A percentile compares a stretch with the other conserved stretches of the same genome.
Evolutionary conservation across 768 basidiomycete species (phyloP).

Genomic region (Naematelia aurantialba): DNA sequence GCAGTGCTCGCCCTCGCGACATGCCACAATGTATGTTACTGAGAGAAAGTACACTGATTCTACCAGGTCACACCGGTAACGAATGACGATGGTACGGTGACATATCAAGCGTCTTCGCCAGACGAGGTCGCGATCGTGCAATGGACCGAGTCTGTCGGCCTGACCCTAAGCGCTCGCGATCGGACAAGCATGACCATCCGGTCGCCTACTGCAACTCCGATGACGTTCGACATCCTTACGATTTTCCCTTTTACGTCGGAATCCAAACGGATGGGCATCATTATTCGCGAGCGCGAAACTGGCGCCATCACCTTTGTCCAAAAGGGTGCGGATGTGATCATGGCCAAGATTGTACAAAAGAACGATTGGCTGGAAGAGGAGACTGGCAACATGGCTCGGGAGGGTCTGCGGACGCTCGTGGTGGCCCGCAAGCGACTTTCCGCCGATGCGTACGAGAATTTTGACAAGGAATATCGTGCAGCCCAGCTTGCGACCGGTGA

Average conservation of each 20-base stretch:
- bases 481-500: slow-evolving; percentile 70
- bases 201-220: slow-evolving; percentile 61
- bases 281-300: slow-evolving; percentile 72
- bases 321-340: slow-evolving; percentile 98
- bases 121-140: slow-evolving; percentile 98
- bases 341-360: slow-evolving; percentile 87
- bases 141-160: slow-evolving; percentile 92
- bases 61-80: slow-evolving; percentile 85
- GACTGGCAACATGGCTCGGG: slow-evolving; percentile 95
- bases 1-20: slow-evolving; percentile 88
- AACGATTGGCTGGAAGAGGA: slow-evolving; percentile 99
- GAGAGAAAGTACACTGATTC: not conserved
- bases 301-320: slow-evolving; percentile 85
- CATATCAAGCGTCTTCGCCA: slow-evolving; percentile 97
- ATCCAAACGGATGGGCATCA: slow-evolving; percentile 97
- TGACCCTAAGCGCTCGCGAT: slow-evolving; percentile 82
- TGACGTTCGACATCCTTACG: slow-evolving; percentile 81
- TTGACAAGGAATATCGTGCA: slow-evolving; percentile 66
- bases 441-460: slow-evolving; percentile 66
- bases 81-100: slow-evolving; percentile 90
- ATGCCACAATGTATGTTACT: slow-evolving; percentile 79
- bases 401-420: slow-evolving; percentile 90
- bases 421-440: slow-evolving; percentile 77
- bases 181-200: slow-evolving; percentile 83
- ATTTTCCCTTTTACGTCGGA: slow-evolving; percentile 98